Percentiles rank a stretch among this genome's conserved stretches.
Conservation (phyloP, 2,329 filamentous ascomycete species). For the Podosphaera leucotricha region DNA sequence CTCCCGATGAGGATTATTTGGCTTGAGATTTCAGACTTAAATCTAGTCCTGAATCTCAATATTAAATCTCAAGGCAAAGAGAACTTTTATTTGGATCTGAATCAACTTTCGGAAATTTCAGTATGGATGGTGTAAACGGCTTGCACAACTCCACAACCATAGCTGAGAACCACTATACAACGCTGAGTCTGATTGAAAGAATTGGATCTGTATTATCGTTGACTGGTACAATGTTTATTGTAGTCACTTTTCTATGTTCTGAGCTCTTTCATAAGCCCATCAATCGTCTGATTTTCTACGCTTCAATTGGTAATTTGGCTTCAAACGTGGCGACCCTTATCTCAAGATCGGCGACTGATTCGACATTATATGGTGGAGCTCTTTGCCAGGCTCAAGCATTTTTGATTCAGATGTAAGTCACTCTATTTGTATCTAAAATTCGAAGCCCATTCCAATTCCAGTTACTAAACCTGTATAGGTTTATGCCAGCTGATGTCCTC, state of each 20-base stretch:
- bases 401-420: conserved; percentile 54
- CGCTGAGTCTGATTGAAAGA: conserved; percentile 1
- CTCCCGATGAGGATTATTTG: not conserved
- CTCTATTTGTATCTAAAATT: not conserved
- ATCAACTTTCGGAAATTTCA: not conserved
- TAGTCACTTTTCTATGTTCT: conserved; percentile 1
- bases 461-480: conserved; percentile 24
- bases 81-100: not conserved
- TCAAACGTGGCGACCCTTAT: conserved; percentile 3
- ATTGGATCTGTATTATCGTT: conserved; percentile 1
- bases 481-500: conserved; percentile 51
- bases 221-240: conserved; percentile 1
- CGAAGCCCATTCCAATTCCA: too few species aligned
- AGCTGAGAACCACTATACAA: not conserved
- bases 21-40: not conserved
- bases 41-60: not conserved
- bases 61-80: not conserved
- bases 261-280: conserved; percentile 1
- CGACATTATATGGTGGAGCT: not conserved
- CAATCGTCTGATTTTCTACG: conserved; percentile 2
- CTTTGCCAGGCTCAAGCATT: conserved; percentile 51
- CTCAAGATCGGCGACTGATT: conserved; percentile 2
- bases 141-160: not conserved
- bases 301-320: conserved; percentile 1
- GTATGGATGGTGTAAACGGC: not conserved